These are phyloP conservation scores for Aegilops sharonensis DNA, from an alignment of 176 grass and related monocot genomes.

Conservation along the genomic window DNA sequence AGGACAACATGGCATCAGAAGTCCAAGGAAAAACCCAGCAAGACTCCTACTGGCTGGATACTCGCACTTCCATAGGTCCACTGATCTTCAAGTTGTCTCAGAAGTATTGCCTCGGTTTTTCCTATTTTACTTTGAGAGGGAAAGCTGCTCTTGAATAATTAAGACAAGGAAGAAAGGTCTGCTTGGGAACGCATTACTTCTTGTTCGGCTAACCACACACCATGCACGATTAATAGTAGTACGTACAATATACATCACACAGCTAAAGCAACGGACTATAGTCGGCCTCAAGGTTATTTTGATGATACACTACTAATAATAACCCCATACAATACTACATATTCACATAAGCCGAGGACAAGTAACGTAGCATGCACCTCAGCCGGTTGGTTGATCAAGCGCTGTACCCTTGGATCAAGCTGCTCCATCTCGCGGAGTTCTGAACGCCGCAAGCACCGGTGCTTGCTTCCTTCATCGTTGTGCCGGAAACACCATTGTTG, in stretches of 20 bases:
- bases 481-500: conserved; percentile 44
- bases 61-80: not conserved
- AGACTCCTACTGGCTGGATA: not conserved
- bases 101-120: not conserved
- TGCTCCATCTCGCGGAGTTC: conserved; percentile 54
- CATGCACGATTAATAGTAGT: not conserved
- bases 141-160: not conserved
- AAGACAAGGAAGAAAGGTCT: not conserved
- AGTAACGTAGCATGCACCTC: not conserved
- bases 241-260: not conserved
- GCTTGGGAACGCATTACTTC: not conserved
- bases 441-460: conserved; percentile 40
- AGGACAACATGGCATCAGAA: not conserved
- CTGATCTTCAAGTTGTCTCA: not conserved
- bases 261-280: not conserved
- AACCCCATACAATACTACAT: not conserved
- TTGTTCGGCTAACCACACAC: not conserved
- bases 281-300: not conserved
- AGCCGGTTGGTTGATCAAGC: conserved; percentile 57
- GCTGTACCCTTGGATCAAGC: conserved; percentile 47
- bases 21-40: not conserved
- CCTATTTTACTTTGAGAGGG: not conserved
- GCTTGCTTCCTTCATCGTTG: conserved; percentile 51
- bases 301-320: not conserved
- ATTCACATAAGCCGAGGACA: not conserved